Percentiles rank a stretch among this genome's conserved stretches.
Evolutionary conservation across 1,139 yeast genomes (phyloP).

Genomic region (Candida labiduridarum): DNA sequence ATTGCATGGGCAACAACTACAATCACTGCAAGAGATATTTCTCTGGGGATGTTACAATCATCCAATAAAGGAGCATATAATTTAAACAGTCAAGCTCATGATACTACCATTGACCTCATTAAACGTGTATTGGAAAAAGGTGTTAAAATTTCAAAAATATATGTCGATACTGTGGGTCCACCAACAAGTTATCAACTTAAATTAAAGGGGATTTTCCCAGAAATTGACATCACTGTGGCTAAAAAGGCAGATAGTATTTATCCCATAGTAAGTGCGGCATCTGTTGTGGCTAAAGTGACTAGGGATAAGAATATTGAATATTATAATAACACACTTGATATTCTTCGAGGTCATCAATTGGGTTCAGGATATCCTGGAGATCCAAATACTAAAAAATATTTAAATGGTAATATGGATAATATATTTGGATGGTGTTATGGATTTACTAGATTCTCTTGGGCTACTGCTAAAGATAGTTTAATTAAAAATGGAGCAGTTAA

Average conservation of each 20-base stretch:
- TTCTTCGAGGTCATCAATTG: slow-evolving; percentile 38
- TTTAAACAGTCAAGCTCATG: slow-evolving; percentile 94
- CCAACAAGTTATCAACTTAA: slow-evolving; percentile 83
- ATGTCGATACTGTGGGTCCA: slow-evolving; percentile 96
- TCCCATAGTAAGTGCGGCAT: slow-evolving; percentile 94
- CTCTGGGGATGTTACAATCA: slow-evolving; percentile 80
- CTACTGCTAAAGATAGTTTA: slow-evolving; percentile 78
- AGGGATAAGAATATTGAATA: slow-evolving; percentile 70
- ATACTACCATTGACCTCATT: slow-evolving; percentile 81
- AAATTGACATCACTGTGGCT: slow-evolving; percentile 75
- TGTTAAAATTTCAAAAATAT: slow-evolving; percentile 68
- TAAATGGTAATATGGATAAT: slow-evolving; percentile 60
- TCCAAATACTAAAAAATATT: slow-evolving; percentile 79
- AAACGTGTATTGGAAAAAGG: slow-evolving; percentile 59
- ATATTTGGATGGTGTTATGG: slow-evolving; percentile 86
- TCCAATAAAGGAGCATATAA: slow-evolving; percentile 65
- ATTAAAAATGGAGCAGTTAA: slow-evolving; percentile 51
- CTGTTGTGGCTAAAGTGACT: slow-evolving; percentile 96
- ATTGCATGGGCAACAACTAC: slow-evolving; percentile 90
- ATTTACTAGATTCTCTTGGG: slow-evolving; percentile 89
- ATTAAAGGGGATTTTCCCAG: slow-evolving; percentile 68
- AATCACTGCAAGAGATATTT: slow-evolving; percentile 85
- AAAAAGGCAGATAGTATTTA: slow-evolving; percentile 95
- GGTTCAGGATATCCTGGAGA: slow-evolving; percentile 98
- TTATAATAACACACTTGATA: slow-evolving; percentile 24